These are phyloP conservation scores for Artemisia tridentata DNA, from an alignment of 129 eudicot genomes.

Conservation along the genomic window DNA sequence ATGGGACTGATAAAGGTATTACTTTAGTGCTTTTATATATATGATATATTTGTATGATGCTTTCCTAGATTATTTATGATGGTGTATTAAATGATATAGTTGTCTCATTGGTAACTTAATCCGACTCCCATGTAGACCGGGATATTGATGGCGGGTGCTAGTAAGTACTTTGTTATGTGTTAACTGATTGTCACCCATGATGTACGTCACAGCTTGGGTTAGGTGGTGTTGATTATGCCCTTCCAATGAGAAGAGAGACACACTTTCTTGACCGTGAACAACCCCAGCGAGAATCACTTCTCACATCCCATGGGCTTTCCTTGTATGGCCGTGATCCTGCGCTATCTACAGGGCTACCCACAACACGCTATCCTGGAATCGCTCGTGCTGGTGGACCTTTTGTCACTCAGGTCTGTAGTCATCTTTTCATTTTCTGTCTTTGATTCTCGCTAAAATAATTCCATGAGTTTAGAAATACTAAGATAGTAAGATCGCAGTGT, in stretches of 20 bases:
- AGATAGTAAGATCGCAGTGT: neutral
- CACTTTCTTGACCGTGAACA: slow-evolving; percentile 62
- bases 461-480: neutral
- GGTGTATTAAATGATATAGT: neutral
- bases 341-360: slow-evolving; percentile 16
- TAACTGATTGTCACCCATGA: no score
- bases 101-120: neutral
- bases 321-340: slow-evolving; percentile 63
- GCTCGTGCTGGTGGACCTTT: slow-evolving; percentile 53
- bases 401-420: slow-evolving; percentile 64
- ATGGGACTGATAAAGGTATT: slow-evolving; percentile 81
- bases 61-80: slow-evolving; percentile 15
- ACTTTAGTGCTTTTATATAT: slow-evolving; percentile 11
- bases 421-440: slow-evolving; percentile 4
- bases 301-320: slow-evolving; percentile 48
- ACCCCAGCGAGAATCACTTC: slow-evolving; percentile 50
- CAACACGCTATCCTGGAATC: slow-evolving; percentile 45
- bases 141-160: no score
- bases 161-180: no score
- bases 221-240: slow-evolving; percentile 44
- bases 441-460: neutral
- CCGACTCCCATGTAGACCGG: neutral
- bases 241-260: slow-evolving; percentile 56
- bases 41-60: neutral
- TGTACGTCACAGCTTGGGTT: slow-evolving; percentile 11